These are phyloP conservation scores for Ganoderma lucidum DNA, from an alignment of 1,284 basidiomycete genomes.

Conservation along the genomic window DNA sequence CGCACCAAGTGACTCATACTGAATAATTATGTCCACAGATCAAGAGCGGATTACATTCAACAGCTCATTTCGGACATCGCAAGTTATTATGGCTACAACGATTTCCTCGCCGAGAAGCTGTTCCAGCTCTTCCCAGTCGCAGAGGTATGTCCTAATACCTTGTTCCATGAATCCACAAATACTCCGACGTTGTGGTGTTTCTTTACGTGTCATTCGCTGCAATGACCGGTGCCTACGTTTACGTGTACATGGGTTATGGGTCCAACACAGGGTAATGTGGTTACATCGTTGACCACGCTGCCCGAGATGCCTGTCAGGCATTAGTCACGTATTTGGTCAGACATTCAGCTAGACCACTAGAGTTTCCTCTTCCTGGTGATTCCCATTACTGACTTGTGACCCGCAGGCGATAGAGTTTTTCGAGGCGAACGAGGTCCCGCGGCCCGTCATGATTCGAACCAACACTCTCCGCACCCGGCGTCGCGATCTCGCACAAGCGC, in stretches of 20 bases:
- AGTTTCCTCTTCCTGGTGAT: neutral
- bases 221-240: neutral
- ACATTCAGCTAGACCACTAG: no score
- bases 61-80: slow-evolving; percentile 91
- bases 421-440: slow-evolving; percentile 95
- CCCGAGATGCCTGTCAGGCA: neutral
- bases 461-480: slow-evolving; percentile 96
- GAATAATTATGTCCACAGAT: slow-evolving; percentile 51
- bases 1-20: neutral
- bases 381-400: neutral
- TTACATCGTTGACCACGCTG: neutral
- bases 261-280: neutral
- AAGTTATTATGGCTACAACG: slow-evolving; percentile 98
- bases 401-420: slow-evolving; percentile 95
- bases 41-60: slow-evolving; percentile 89
- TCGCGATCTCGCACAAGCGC: slow-evolving; percentile 92
- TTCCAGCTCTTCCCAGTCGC: slow-evolving; percentile 94
- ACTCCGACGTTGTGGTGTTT: neutral
- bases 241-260: neutral
- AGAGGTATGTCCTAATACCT: slow-evolving; percentile 63
- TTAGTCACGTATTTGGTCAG: neutral
- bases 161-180: neutral
- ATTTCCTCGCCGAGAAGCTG: slow-evolving; percentile 93
- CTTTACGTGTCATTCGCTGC: neutral
- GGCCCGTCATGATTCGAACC: slow-evolving; percentile 97